phyloP scores from a whole-genome alignment of 305 asterid genomes.

The Fraxinus floribunda region DNA sequence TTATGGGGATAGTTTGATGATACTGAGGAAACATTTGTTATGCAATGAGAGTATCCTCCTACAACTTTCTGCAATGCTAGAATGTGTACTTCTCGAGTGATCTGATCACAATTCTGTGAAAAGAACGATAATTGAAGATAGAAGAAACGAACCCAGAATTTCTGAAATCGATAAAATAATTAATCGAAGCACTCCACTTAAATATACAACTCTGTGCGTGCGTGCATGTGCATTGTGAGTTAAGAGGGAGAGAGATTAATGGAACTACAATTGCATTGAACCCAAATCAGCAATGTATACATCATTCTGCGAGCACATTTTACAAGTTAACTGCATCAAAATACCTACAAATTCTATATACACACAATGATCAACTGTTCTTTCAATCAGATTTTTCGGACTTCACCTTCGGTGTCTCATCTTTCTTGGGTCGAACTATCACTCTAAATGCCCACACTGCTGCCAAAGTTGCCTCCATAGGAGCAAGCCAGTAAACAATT shows the following conservation, averaged over 20 bases:
- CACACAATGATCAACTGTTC: slow-evolving; percentile 1
- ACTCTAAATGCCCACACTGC: slow-evolving; percentile 67
- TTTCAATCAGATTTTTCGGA: slow-evolving; percentile 44
- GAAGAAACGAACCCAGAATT: background rate
- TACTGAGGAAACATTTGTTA: slow-evolving; percentile 23
- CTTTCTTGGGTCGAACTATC: slow-evolving; percentile 36
- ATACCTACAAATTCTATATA: slow-evolving; percentile 13
- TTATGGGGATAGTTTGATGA: slow-evolving; percentile 22
- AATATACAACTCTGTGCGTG: background rate
- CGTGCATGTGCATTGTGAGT: background rate
- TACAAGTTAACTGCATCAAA: background rate
- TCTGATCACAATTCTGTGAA: background rate
- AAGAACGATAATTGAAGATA: background rate
- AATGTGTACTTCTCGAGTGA: background rate
- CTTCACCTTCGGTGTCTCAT: slow-evolving; percentile 20
- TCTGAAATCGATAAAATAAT: background rate
- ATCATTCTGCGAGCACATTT: background rate
- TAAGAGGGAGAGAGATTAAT: background rate
- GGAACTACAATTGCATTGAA: background rate
- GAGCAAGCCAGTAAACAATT: slow-evolving; percentile 91
- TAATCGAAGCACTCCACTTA: background rate
- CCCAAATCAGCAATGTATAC: background rate
- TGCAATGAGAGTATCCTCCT: slow-evolving; percentile 13
- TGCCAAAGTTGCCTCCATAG: slow-evolving; percentile 70
- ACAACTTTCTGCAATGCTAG: slow-evolving; percentile 15